Percentiles rank a stretch among this genome's conserved stretches.
Evolutionary conservation across 768 basidiomycete genomes (phyloP).

Genomic region (Boletus rubropictus): DNA sequence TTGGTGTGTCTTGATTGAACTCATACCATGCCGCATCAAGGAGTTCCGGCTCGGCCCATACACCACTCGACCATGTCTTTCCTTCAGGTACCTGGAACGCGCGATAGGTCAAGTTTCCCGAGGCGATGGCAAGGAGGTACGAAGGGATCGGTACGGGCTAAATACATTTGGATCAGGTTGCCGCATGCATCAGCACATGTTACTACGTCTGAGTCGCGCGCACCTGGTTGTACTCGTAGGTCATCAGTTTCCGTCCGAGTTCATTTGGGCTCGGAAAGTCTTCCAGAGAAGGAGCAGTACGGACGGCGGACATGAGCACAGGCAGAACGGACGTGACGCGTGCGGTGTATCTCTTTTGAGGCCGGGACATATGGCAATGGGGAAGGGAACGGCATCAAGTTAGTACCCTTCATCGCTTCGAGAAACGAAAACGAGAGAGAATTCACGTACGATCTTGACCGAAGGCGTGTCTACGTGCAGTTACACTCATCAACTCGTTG

Average conservation of each 20-base stretch:
- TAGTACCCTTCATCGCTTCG: neutral
- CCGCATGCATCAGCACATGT: neutral
- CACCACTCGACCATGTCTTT: constrained; percentile 72
- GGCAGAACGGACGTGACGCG: constrained; percentile 69
- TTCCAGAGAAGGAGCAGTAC: constrained; percentile 64
- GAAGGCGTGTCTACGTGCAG: constrained; percentile 66
- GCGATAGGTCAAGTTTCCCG: constrained; percentile 73
- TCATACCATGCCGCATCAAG: constrained; percentile 81
- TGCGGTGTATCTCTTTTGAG: constrained; percentile 65
- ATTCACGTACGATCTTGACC: constrained; percentile 64
- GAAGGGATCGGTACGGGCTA: constrained; percentile 80
- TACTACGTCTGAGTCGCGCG: neutral
- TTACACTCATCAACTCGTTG: neutral
- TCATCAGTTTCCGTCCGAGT: constrained; percentile 64
- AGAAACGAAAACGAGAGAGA: neutral
- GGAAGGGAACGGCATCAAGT: neutral
- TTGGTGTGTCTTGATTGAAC: constrained; percentile 79
- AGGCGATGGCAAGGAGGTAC: constrained; percentile 86
- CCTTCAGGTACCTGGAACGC: constrained; percentile 55
- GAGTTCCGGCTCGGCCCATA: constrained; percentile 86
- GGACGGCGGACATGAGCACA: constrained; percentile 79
- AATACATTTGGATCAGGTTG: neutral
- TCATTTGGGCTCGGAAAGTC: constrained; percentile 65
- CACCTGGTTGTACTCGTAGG: constrained; percentile 74
- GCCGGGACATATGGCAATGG: neutral